Base-by-base conservation (phyloP, 2,329 filamentous ascomycete genomes). In the Setomelanomma holmii region DNA sequence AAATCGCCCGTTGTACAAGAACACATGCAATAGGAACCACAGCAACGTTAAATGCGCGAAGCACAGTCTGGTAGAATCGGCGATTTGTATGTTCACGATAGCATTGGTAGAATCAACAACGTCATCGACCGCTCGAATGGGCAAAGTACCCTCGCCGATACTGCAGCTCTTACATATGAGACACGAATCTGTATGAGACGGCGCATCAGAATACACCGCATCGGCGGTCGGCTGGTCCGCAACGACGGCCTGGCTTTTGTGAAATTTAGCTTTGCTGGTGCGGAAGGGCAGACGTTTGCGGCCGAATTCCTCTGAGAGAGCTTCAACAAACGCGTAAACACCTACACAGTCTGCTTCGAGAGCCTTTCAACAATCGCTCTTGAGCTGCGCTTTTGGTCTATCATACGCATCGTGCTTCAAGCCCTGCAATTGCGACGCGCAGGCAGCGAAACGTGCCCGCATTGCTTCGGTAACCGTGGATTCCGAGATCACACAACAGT, bases 71-170 rank as follows among this genome's bases (percentile, higher is more conserved):
- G 27, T 17, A 3, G 7, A 49, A 43, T 44, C 27, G 43, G 20
- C 21, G n/a, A 19, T 30, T 51, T 22, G n/a, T 17, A 27, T 21
- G n/a, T 40, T 44, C 44, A 23, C 47, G 39, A 49, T 47, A 24
- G 23, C 19, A n/a, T 33, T 38, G 27, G 16, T 24, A 48, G 44
- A 44, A 63, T 66, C 60, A 49, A 61, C 49, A 55, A 64, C 69
- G 70, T 74, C 71, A 74, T 73, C 49, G 66, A 64, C 59, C 58
- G 64, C 69, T 70, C 53, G 60, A 72, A 71, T 58, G 44, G 68
- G 71, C 59, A 70, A 71, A 66, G 71, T 53, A 68, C 54, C 58
- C 56, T 63, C 58, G 53, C 55, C 54, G 55, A 64, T 64, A 54
- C 64, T 66, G 66, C 66, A 67, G 51, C 59, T 63, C 64, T 68